A percentile compares a stretch with the other conserved stretches of the same genome.
These are phyloP conservation scores for Cutaneotrichosporon dermatis DNA, from an alignment of 1,284 basidiomycete species.

Conservation along the genomic window DNA sequence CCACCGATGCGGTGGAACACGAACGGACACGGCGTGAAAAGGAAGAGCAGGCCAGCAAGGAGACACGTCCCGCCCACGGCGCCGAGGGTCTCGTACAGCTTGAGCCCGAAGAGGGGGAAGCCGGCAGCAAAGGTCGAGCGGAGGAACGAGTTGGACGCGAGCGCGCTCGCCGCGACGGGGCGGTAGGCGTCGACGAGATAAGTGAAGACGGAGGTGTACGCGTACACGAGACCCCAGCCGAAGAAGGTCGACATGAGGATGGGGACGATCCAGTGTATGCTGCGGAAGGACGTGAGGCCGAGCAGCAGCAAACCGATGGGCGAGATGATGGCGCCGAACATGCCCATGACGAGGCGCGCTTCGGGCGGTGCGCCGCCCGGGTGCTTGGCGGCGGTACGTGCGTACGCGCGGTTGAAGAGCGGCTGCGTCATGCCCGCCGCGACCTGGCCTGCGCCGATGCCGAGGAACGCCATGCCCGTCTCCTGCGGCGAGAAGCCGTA, in stretches of 20 bases:
- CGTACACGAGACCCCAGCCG: constrained; percentile 53
- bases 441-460: constrained; percentile 66
- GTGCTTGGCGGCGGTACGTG: constrained; percentile 31
- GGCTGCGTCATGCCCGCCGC: constrained; percentile 58
- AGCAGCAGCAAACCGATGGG: constrained; percentile 68
- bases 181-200: constrained; percentile 58
- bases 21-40: constrained; percentile 67
- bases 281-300: constrained; percentile 64
- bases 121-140: constrained; percentile 64
- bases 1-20: constrained; percentile 46
- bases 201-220: constrained; percentile 66
- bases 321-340: constrained; percentile 63
- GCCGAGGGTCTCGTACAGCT: constrained; percentile 54
- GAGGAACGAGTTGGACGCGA: constrained; percentile 67
- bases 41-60: constrained; percentile 64
- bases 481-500: constrained; percentile 62
- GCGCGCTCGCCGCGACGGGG: constrained; percentile 69
- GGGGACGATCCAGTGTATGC: constrained; percentile 61
- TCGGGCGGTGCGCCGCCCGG: constrained; percentile 64
- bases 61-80: constrained; percentile 70
- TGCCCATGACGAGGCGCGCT: constrained; percentile 61
- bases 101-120: constrained; percentile 58
- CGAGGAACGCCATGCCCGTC: constrained; percentile 65
- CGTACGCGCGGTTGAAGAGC: constrained; percentile 57
- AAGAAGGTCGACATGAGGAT: constrained; percentile 36